Evolutionary conservation across 2,329 filamentous ascomycete genomes (phyloP), one percentile per base, ranked within the genome.

Genomic region (Fusarium torulosum): DNA sequence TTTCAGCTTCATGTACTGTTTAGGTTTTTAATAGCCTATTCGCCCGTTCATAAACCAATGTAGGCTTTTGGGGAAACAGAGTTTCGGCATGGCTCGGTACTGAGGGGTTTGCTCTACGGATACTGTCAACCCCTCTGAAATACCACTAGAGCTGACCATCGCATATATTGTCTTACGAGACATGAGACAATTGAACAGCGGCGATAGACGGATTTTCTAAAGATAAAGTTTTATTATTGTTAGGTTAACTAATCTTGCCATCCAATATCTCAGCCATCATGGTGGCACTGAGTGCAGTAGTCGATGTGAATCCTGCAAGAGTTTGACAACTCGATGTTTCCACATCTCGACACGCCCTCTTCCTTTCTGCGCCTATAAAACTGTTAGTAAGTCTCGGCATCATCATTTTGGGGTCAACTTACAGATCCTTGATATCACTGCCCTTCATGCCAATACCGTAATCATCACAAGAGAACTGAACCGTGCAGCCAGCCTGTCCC

Each of bases 391-490:
- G 2, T 2, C 5, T 20, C 7, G 8, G 8, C 9, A 4, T 4
- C 4, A 8, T 0, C 13, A 1, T 7, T 1, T 11, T 1, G 1
- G 5, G 11, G 5, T 20, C 17, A 46, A 61, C 59, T 62, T 62
- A 62, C 59, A 62, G 29, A 7, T 46, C 37, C 20, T 62, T 62
- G 0, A 62, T 62, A 2, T 62, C 59, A 1, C 23, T 62, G 6
- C 59, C 59, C 42, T 62, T 62, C 59, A 62, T 62, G 4, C 56
- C 59, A 11, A 61, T 61, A 7, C 42, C 57, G 3, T 62, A 62
- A 6, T 62, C 59, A 14, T 62, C 57, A 5, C 59, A 62, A 1
- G 56, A 46, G 13, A 46, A 62, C n/a, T 62, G 59, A 2, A 62
- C 41, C 8, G 42, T 62, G 1, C 59, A 62, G 4, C 59, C 37